Base-by-base conservation (phyloP, 2,329 filamentous ascomycete genomes). In the Fusarium continuum region DNA sequence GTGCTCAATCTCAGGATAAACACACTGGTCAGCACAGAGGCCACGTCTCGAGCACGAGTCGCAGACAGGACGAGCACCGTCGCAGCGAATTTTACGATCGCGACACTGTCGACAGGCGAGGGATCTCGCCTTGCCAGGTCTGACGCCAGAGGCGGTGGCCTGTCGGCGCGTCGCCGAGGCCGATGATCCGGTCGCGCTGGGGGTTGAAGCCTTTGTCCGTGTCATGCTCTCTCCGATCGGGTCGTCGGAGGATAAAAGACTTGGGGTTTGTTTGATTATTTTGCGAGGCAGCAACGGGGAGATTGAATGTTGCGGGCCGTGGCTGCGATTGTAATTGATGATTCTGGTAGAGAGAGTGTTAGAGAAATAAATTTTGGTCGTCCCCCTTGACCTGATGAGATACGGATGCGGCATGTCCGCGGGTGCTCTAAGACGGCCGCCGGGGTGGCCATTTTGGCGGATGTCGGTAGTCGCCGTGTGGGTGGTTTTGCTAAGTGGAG, bases 11-110 rank as follows among this genome's bases (percentile, higher is more conserved):
- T 71, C 69, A 8, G 69, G 69, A 34, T 71, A 71, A 20, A 69
- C 55, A 44, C 69, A 71, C 48, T 71, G 69, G 5, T 63, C 66
- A 17, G 66, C 55, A 25, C 68, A 51, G 20, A 71, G 49, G 7
- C 69, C 69, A 14, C 69, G 51, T 17, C 69, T 60, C 2, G 57
- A 64, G 32, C 69, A 71, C 16, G 69, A 71, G 48, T 71, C 69
- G 60, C 69, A 71, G 28, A 55, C 67, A 22, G 69, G 69, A 14
- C 69, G 64, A 8, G 69, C 69, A 13, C 69, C 69, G 50, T 71
- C 69, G 51, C 69, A 71, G 44, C 69, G 69, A 14, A 71, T 71
- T 61, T 71, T 71, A 59, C 69, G 69, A 50, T 71, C 69, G 54
- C 69, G 69, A 69, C 69, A 71, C 41, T 71, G 69, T 40, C 69